Evolutionary conservation across 2,329 filamentous ascomycete species (phyloP).

Genomic region (Zelopaecilomyces penicillatus): DNA sequence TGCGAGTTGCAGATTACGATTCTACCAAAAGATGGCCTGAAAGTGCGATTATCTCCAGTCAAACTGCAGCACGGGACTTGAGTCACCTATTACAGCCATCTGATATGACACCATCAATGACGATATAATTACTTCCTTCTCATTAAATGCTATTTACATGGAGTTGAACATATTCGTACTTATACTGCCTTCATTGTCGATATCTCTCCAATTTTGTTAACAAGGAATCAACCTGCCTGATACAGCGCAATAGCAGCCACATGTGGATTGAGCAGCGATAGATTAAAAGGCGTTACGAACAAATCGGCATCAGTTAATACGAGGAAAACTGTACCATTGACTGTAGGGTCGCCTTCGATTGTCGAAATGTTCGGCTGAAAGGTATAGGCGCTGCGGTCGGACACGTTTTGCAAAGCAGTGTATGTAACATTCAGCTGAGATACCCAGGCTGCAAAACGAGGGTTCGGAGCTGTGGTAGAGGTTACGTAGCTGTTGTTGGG

Average conservation of each 20-base stretch:
- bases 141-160: too few relatives aligned
- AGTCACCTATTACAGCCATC: too few relatives aligned
- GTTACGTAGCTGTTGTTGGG: constrained; percentile 81
- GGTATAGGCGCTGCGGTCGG: constrained; percentile 52
- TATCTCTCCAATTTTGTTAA: too few relatives aligned
- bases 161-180: too few relatives aligned
- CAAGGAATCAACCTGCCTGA: constrained; percentile 49
- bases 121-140: too few relatives aligned
- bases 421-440: constrained; percentile 70
- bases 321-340: constrained; percentile 75
- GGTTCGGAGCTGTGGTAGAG: constrained; percentile 44
- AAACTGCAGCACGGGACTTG: too few relatives aligned
- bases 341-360: constrained; percentile 57
- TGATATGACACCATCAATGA: too few relatives aligned
- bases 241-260: constrained; percentile 68
- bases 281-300: constrained; percentile 67
- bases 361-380: constrained; percentile 65
- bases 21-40: too few relatives aligned
- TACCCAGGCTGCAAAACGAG: constrained; percentile 67
- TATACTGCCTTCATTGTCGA: too few relatives aligned
- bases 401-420: constrained; percentile 47
- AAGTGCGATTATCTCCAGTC: too few relatives aligned
- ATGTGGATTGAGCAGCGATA: constrained; percentile 66
- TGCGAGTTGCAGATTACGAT: too few relatives aligned
- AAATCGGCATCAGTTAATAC: constrained; percentile 62